phyloP scores from a whole-genome alignment of 129 eudicot genomes.

The Centella asiatica region DNA sequence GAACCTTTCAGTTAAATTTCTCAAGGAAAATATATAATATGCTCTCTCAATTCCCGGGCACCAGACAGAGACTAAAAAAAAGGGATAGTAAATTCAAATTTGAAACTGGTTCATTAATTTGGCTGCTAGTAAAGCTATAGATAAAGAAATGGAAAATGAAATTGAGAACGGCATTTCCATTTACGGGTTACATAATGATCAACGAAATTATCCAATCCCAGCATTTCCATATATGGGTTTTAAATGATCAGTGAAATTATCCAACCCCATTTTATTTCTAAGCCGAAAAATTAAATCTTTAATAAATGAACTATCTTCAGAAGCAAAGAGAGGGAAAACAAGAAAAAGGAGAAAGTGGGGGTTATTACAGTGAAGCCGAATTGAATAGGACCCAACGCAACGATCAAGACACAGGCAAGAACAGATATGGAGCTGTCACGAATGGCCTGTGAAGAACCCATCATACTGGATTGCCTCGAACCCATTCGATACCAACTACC shows the following conservation, averaged over 20 bases:
- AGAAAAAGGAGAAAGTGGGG: not conserved
- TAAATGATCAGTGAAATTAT: not conserved
- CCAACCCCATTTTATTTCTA: not conserved
- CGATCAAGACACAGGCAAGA: constrained; percentile 79
- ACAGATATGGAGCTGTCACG: constrained; percentile 86
- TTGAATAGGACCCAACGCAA: constrained; percentile 89
- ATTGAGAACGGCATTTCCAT: too few species aligned
- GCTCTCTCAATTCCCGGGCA: too few species aligned
- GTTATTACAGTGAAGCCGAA: constrained; percentile 80
- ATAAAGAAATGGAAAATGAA: not conserved
- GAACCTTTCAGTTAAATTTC: constrained; percentile 1
- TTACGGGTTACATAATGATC: too few species aligned
- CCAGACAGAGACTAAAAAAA: too few species aligned
- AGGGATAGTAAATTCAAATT: too few species aligned
- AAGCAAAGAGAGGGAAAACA: not conserved
- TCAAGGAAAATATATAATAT: too few species aligned
- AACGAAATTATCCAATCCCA: not conserved
- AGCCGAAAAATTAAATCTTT: constrained; percentile 3
- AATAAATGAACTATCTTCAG: not conserved
- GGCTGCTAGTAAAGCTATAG: not conserved
- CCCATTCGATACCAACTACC: constrained; percentile 98
- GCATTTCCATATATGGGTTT: not conserved
- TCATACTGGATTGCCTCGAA: constrained; percentile 69
- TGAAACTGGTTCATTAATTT: too few species aligned
- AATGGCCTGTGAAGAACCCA: constrained; percentile 78